Percentiles rank a stretch among this genome's conserved stretches.
phyloP scores from a whole-genome alignment of 139 green algal species.

The Gonium pectorale region DNA sequence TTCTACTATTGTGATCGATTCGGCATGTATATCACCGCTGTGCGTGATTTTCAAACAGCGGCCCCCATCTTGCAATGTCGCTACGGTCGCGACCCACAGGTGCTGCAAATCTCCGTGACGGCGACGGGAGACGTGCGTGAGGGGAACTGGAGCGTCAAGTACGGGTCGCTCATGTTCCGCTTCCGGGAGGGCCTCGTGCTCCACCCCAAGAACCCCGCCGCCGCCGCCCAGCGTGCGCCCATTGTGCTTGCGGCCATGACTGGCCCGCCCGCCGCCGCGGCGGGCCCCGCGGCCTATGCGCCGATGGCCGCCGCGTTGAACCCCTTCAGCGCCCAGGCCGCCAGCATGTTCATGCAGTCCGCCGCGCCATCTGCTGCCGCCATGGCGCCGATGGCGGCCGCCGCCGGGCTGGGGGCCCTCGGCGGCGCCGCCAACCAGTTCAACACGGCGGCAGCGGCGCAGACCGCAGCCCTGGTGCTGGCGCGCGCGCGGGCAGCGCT shows the following conservation, averaged over 20 bases:
- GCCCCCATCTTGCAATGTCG: no score
- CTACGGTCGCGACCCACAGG: slow-evolving; percentile 8
- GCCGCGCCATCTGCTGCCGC: no score
- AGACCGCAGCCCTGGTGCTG: slow-evolving; percentile 22
- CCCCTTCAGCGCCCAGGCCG: no score
- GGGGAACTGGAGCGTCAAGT: slow-evolving; percentile 5
- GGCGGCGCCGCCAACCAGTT: not conserved
- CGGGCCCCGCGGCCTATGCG: not conserved
- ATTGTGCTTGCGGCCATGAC: slow-evolving; percentile 28
- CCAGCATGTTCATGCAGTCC: not conserved
- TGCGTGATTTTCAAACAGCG: no score
- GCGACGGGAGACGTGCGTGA: slow-evolving; percentile 10
- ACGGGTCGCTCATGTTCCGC: slow-evolving; percentile 14
- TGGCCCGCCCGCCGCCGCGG: not conserved
- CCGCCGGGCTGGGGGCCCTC: not conserved
- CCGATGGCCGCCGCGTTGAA: not conserved
- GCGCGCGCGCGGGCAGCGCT: slow-evolving; percentile 4
- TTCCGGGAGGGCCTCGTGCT: slow-evolving; percentile 40
- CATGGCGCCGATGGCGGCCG: not conserved
- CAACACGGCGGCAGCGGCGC: slow-evolving; percentile 15
- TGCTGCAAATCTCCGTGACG: slow-evolving; percentile 30
- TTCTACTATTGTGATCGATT: no score
- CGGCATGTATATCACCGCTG: no score
- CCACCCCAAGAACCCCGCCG: slow-evolving; percentile 37
- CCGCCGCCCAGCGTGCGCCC: slow-evolving; percentile 24